These are phyloP conservation scores for Thermothelomyces thermophilus DNA, from an alignment of 2,329 filamentous ascomycete species.

Conservation along the genomic window DNA sequence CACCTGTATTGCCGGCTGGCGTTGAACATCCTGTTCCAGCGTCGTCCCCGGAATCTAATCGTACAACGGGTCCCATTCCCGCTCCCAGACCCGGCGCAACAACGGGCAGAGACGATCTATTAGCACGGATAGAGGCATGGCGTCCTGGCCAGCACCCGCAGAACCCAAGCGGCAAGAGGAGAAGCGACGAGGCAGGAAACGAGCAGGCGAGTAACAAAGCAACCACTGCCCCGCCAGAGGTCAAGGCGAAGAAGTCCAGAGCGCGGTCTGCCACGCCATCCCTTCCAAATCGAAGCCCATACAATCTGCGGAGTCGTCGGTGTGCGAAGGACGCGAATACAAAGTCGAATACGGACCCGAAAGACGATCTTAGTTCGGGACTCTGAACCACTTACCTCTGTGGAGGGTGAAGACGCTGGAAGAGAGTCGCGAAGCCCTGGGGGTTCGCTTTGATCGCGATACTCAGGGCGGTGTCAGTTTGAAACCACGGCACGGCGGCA, in stretches of 20 bases:
- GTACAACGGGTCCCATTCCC: neutral
- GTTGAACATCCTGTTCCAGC: neutral
- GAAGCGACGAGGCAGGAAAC: neutral
- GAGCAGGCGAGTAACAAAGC: neutral
- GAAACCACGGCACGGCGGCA: no score
- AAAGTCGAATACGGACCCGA: no score
- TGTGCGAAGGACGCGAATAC: neutral
- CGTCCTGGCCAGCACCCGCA: neutral
- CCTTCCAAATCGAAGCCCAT: neutral
- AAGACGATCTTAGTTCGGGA: no score
- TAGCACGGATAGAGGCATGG: neutral
- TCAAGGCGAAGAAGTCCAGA: neutral
- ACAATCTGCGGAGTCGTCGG: conserved; percentile 9
- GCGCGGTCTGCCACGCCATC: neutral
- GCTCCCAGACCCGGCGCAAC: neutral
- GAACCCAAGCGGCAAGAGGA: neutral
- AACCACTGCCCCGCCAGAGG: neutral
- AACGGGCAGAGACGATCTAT: no score
- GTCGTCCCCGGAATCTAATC: neutral
- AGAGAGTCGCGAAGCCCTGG: neutral
- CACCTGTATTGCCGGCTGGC: neutral
- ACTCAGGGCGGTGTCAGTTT: no score
- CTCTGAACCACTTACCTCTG: no score
- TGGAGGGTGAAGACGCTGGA: neutral
- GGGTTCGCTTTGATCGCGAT: no score